Percentiles rank a stretch among this genome's conserved stretches.
phyloP scores from a whole-genome alignment of 495 filamentous ascomycete genomes.

The Venustampulla echinocandica region DNA sequence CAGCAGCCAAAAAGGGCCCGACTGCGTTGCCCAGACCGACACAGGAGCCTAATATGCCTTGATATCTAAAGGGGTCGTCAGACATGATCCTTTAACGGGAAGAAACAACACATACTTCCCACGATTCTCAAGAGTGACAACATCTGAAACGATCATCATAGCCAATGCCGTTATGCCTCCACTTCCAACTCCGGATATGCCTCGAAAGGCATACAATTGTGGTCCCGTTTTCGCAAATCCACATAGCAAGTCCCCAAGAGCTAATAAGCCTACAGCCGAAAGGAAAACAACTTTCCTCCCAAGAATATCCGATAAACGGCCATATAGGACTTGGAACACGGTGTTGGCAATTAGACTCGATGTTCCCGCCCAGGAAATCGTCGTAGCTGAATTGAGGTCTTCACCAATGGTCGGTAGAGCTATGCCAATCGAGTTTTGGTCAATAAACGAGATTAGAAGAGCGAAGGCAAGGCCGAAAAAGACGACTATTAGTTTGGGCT shows the following conservation, averaged over 20 bases:
- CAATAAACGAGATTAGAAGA: constrained; percentile 49
- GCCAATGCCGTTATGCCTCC: constrained; percentile 81
- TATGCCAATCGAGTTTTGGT: constrained; percentile 56
- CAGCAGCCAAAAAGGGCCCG: constrained; percentile 33
- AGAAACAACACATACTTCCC: constrained; percentile 44
- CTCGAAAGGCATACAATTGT: constrained; percentile 59
- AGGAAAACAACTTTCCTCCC: constrained; percentile 68
- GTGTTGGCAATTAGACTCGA: constrained; percentile 68
- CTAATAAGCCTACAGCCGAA: constrained; percentile 66
- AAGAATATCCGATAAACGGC: constrained; percentile 73
- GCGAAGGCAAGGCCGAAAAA: constrained; percentile 45
- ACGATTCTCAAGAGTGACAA: constrained; percentile 65
- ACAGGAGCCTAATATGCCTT: constrained; percentile 33
- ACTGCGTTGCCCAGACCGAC: constrained; percentile 34
- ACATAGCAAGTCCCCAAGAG: constrained; percentile 62
- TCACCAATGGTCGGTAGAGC: constrained; percentile 50
- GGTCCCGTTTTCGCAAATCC: constrained; percentile 64
- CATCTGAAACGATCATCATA: constrained; percentile 69
- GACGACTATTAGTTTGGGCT: constrained; percentile 45
- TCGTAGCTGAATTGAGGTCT: constrained; percentile 45
- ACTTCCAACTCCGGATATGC: constrained; percentile 59
- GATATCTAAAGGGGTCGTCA: constrained; percentile 24
- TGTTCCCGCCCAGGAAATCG: constrained; percentile 67
- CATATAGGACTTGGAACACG: constrained; percentile 73
- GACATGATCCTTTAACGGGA: neutral